Evolutionary conservation across 2,329 filamentous ascomycete genomes (phyloP).

Genomic region (Chrysoporthe cubensis): DNA sequence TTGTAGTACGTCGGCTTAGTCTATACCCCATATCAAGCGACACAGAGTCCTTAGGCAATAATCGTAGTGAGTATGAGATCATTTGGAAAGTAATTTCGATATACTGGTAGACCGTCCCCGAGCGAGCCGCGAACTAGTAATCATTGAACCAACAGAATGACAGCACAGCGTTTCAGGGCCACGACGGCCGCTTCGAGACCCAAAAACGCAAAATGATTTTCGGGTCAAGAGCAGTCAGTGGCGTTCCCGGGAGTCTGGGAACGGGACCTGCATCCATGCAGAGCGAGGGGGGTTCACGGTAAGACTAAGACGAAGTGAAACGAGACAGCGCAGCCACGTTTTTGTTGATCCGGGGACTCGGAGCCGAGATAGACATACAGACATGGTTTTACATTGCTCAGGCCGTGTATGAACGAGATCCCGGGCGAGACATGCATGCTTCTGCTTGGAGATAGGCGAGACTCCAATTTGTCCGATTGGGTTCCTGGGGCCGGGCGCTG

Average conservation of each 20-base stretch:
- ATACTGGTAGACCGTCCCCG: not conserved
- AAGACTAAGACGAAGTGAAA: constrained; percentile 13
- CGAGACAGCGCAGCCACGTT: not conserved
- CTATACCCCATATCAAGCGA: not conserved
- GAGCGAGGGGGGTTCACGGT: not conserved
- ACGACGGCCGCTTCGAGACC: too few relatives aligned
- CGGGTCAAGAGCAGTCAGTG: not conserved
- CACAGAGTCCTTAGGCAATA: not conserved
- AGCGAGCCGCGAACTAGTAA: not conserved
- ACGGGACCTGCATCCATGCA: not conserved
- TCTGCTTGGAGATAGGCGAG: not conserved
- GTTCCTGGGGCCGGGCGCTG: not conserved
- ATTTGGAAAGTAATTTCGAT: not conserved
- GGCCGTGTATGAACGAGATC: not conserved
- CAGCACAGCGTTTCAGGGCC: not conserved
- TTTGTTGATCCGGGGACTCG: not conserved
- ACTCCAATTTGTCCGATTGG: not conserved
- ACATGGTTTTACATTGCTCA: not conserved
- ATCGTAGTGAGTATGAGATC: not conserved
- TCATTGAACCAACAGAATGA: not conserved
- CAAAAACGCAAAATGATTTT: not conserved
- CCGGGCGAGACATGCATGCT: constrained; percentile 14
- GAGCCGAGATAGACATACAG: not conserved
- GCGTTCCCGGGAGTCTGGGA: constrained; percentile 10
- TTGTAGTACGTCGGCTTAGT: not conserved